Base-by-base conservation (phyloP, 345 rosid species). In the Linum usitatissimum region DNA sequence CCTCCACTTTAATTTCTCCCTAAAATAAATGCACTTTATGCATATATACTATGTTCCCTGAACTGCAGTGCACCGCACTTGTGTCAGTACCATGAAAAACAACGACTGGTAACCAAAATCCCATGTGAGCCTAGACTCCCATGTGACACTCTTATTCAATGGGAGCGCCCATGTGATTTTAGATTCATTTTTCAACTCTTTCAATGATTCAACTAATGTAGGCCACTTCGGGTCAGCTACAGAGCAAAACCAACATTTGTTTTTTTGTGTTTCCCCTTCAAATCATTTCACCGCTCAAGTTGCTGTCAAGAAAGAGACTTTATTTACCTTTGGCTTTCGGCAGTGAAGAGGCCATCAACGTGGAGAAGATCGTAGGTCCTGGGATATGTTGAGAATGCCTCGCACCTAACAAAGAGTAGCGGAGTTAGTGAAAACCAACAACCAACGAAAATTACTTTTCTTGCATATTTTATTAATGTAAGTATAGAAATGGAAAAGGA, bases 321-420 rank as follows among this genome's bases (percentile, higher is more conserved):
- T 45, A 23, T 58, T 14, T 77, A 93, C 99, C 98, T 84, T 61
- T 92, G 94, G 81, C 88, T 87, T 72, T 92, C 98, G 30, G 86
- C 72, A 53, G 96, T 89, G 59, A 89, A 87, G 59, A 89, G 81
- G 39, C 94, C 94, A 71, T 89, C 98, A 4, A 92, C 79, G 71
- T 89, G 98, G 64, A 92, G 94, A 58, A 92, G 90, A 76, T 92
- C 98, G 55, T 92, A 92, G 17, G 98, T 89, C 66, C 98, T 76
- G 62, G 98, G 98, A 77, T 92, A 92, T 4, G 98, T 89, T 1
- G 98, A 92, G 75, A 92, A 89, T 23, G 97, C 91, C 73, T 89
- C 98, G 72, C 98, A 92, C 98, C 98, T 92, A 68, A n/a, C 51
- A 73, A 65, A 76, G 30, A 28, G 30, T 19, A 14, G 30, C 23